Conservation (phyloP, 1,284 basidiomycete genomes). For the Coniferiporia sulphurascens region DNA sequence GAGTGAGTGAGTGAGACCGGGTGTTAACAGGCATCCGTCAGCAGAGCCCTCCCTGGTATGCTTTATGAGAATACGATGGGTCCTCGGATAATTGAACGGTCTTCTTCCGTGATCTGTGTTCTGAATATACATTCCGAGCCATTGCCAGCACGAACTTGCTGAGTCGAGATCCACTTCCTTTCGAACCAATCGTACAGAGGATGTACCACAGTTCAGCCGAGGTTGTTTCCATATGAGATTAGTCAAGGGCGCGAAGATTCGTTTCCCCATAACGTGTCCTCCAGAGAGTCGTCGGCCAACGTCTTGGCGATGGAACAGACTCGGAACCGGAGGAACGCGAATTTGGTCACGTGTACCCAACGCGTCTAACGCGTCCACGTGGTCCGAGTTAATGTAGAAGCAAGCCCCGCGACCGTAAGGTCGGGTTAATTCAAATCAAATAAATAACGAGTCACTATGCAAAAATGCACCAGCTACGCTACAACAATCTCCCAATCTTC, state of each 20-base stretch:
- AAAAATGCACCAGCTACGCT: slow-evolving; percentile 6
- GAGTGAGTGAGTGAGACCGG: not conserved
- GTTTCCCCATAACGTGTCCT: not conserved
- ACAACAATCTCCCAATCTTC: slow-evolving; percentile 68
- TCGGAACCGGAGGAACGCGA: too few species aligned
- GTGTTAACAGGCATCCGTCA: not conserved
- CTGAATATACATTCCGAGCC: not conserved
- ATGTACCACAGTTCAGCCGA: not conserved
- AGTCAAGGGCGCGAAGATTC: not conserved
- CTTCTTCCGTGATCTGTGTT: not conserved
- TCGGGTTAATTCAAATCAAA: not conserved
- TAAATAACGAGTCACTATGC: not conserved
- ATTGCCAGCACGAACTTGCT: not conserved
- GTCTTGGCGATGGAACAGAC: too few species aligned
- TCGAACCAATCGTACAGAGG: not conserved
- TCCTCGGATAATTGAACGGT: not conserved
- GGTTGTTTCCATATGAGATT: not conserved
- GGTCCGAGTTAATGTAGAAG: not conserved
- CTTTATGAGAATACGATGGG: not conserved
- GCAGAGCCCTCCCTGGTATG: not conserved
- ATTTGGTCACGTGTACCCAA: too few species aligned
- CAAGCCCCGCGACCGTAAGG: not conserved
- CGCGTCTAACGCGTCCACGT: too few species aligned
- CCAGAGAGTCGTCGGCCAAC: too few species aligned
- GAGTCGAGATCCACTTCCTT: not conserved